Evolutionary conservation across 371 early-diverging fungal species (phyloP).

Genomic region (Mortierella sp.): DNA sequence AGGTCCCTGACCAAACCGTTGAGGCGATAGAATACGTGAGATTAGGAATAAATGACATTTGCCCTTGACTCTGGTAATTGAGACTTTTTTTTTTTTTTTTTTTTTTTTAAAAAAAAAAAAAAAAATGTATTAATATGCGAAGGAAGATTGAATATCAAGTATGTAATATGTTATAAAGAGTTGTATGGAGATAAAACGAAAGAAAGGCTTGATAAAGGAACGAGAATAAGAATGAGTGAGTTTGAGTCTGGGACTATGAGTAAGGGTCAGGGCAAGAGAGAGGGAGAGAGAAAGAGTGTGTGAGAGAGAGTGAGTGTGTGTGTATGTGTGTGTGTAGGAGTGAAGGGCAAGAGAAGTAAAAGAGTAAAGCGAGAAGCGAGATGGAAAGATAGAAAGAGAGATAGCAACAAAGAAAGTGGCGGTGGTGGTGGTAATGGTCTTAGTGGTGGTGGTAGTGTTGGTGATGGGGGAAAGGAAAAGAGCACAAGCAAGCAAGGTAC

Average conservation of each 20-base stretch:
- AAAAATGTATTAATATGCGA: no score
- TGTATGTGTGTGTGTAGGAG: no score
- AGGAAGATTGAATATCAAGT: no score
- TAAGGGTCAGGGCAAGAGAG: background rate
- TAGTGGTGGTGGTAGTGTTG: background rate
- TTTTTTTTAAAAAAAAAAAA: no score
- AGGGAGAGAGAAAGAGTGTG: background rate
- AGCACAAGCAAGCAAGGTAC: no score
- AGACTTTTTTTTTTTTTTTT: background rate
- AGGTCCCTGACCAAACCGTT: constrained; percentile 54
- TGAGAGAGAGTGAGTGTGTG: no score
- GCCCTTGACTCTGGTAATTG: background rate
- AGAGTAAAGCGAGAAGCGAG: no score
- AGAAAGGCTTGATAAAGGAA: background rate
- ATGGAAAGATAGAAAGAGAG: no score
- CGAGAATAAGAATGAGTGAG: background rate
- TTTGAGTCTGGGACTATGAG: background rate
- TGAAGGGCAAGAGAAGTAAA: no score
- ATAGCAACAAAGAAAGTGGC: no score
- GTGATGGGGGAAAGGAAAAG: background rate
- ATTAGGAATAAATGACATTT: constrained; percentile 50
- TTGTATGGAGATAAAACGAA: constrained; percentile 2
- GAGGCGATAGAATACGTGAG: constrained; percentile 52
- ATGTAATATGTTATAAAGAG: background rate
- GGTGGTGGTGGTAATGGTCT: no score